These are phyloP conservation scores for Xylona heveae DNA, from an alignment of 495 filamentous ascomycete species.

Conservation along the genomic window DNA sequence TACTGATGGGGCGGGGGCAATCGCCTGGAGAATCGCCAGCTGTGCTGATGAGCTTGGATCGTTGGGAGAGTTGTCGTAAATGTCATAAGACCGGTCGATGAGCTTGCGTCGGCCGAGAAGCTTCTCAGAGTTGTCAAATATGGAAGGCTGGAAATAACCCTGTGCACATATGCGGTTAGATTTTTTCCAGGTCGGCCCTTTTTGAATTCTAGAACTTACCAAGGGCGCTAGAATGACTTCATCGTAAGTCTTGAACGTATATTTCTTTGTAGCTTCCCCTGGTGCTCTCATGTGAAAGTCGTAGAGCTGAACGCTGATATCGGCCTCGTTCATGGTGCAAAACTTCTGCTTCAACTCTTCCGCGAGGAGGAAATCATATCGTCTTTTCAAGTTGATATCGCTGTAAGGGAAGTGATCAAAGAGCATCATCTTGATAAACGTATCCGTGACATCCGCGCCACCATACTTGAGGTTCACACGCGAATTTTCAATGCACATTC, in stretches of 20 bases:
- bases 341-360: conserved; percentile 87
- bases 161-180: too few species aligned
- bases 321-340: conserved; percentile 67
- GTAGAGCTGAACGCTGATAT: conserved; percentile 57
- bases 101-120: conserved; percentile 55
- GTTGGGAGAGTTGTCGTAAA: conserved; percentile 79
- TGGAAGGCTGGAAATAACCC: conserved; percentile 53
- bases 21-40: conserved; percentile 34
- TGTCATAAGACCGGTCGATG: conserved; percentile 68
- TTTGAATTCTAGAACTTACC: conserved; percentile 25
- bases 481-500: conserved; percentile 83
- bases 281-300: conserved; percentile 80
- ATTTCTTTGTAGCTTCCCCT: conserved; percentile 75
- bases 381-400: conserved; percentile 74
- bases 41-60: conserved; percentile 79
- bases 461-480: conserved; percentile 86
- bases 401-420: conserved; percentile 83
- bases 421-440: conserved; percentile 92
- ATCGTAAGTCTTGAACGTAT: conserved; percentile 86
- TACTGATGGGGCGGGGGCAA: conserved; percentile 15
- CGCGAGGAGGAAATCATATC: conserved; percentile 82
- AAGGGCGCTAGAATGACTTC: conserved; percentile 79
- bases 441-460: conserved; percentile 79
- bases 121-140: conserved; percentile 67
- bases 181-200: too few species aligned